Base-by-base conservation (phyloP, 2,329 filamentous ascomycete species). In the Talaromyces islandicus region DNA sequence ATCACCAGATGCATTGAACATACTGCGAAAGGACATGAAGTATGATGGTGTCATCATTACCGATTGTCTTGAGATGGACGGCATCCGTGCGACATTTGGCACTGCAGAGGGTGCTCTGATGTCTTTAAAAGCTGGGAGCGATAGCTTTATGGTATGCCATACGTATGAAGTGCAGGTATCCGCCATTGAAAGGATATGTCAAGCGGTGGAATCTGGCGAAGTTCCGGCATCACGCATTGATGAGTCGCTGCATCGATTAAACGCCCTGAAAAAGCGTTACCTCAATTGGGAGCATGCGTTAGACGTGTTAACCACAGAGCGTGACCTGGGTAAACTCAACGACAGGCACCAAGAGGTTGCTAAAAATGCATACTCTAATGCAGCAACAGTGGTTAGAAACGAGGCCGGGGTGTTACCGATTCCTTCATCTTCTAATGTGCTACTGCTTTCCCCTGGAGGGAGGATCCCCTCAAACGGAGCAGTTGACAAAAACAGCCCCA, bases 71-170 rank as follows among this genome's bases (percentile, higher is more conserved):
- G 76, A 79, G 60, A 78, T 79, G 77, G 73, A 78, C 46, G 74
- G 76, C 2, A 75, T 79, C 9, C 70, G 73, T 19, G 68, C 71
- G 3, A 77, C 72, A 14, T 75, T 73, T 61, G 75, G 75, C 2
- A 77, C 76, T 1, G 75, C 77, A 54, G 70, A 71, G 54, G 74
- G 73, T 41, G 73, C 77, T 3, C 70, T 76, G 6, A 72, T 77
- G 60, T 73, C 76, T 7, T 64, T 80, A 27, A 73, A 72, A 58
- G 75, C 77, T 32, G 77, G 78, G 21, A 73, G 72, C 54, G 77
- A 80, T 59, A 78, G 74, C 57, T 65, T 77, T 6, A 78, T 79
- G 75, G 68, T 80, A n/a, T 79, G 76, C 50, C 76, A 79, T 62
- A 78, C 76, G 0, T 75, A 74, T 59, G 66, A 69, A 6, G 71